Conservation (phyloP, 805 yeast genomes). For the Sugiyamaella chiloensis region DNA sequence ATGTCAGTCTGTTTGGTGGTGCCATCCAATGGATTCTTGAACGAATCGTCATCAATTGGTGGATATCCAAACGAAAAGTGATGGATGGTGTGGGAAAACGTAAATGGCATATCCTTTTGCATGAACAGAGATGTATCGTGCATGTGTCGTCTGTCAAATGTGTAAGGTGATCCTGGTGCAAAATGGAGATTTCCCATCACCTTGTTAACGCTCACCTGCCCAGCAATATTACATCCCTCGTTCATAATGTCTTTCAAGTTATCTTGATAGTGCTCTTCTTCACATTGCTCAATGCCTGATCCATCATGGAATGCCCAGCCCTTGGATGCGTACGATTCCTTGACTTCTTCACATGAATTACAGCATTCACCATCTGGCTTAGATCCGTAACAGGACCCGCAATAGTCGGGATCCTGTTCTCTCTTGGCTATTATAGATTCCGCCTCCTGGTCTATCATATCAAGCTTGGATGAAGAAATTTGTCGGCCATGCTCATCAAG, state of each 20-base stretch:
- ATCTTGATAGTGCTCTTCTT: conserved; percentile 77
- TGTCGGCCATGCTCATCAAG: conserved; percentile 52
- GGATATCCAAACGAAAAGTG: conserved; percentile 82
- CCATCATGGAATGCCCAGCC: conserved; percentile 95
- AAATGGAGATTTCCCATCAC: conserved; percentile 90
- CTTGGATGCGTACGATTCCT: conserved; percentile 67
- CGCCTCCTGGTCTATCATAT: conserved; percentile 28
- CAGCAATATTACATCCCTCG: conserved; percentile 89
- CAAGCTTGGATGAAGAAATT: conserved; percentile 40
- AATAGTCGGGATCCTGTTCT: conserved; percentile 45
- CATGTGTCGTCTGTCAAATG: conserved; percentile 55
- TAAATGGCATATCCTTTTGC: conserved; percentile 53
- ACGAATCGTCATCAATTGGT: conserved; percentile 33
- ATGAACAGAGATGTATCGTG: conserved; percentile 81
- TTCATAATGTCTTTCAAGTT: conserved; percentile 53
- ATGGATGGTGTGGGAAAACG: conserved; percentile 73
- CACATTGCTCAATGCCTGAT: conserved; percentile 83
- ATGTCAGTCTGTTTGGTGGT: conserved; percentile 39
- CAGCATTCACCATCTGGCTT: conserved; percentile 68
- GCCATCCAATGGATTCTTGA: conserved; percentile 70
- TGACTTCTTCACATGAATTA: conserved; percentile 79
- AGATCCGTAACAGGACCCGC: conserved; percentile 91
- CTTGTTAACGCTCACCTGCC: conserved; percentile 74
- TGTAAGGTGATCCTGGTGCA: conserved; percentile 85
- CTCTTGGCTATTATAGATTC: conserved; percentile 25